Evolutionary conservation across 768 basidiomycete species (phyloP).

Genomic region (Termitomyces sp.): DNA sequence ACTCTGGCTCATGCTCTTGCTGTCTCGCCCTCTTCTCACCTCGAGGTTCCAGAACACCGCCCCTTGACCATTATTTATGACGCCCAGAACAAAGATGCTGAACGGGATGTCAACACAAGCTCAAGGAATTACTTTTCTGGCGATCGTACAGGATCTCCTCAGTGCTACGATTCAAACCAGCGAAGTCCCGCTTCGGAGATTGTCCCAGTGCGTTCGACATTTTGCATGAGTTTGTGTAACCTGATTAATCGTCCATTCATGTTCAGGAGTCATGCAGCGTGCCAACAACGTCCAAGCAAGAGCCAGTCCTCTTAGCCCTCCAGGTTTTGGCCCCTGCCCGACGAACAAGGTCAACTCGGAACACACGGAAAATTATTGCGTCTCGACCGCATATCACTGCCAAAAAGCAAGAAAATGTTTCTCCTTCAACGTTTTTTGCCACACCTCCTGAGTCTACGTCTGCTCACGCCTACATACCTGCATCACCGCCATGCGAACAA

Average conservation of each 20-base stretch:
- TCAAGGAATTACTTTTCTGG: background rate
- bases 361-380: background rate
- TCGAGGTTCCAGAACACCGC: background rate
- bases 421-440: background rate
- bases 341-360: background rate
- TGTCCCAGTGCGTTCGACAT: background rate
- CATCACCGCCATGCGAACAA: background rate
- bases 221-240: background rate
- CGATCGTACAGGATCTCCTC: background rate
- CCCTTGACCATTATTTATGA: background rate
- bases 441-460: background rate
- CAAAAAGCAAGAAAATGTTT: background rate
- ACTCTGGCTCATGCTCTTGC: conserved; percentile 1
- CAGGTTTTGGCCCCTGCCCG: conserved; percentile 4
- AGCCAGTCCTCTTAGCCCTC: background rate
- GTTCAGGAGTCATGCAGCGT: background rate
- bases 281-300: background rate
- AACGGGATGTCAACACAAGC: background rate
- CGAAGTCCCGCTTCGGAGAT: background rate
- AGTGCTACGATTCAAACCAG: background rate
- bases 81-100: background rate
- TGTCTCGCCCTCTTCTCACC: background rate
- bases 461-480: background rate
- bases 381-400: background rate
- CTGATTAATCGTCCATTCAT: background rate